Conservation (phyloP, 2,329 filamentous ascomycete genomes). For the Erysiphe neolycopersici region DNA sequence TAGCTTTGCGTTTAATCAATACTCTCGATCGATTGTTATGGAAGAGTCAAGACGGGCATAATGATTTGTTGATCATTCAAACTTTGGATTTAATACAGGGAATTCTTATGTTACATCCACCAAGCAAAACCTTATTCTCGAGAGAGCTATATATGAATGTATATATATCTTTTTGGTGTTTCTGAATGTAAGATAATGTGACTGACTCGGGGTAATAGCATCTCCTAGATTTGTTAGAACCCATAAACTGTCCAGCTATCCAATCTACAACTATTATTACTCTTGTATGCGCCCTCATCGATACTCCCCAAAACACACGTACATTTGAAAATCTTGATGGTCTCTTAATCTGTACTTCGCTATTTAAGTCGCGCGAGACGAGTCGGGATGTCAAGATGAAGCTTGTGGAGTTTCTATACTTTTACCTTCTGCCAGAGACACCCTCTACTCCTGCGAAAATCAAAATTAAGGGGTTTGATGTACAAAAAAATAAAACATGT, state of each 20-base stretch:
- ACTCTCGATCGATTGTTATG: conserved; percentile 70
- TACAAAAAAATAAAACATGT: conserved; percentile 40
- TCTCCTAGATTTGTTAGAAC: conserved; percentile 80
- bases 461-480: conserved; percentile 20
- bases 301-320: conserved; percentile 65
- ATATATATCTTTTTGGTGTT: conserved; percentile 11
- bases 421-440: conserved; percentile 89
- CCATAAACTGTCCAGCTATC: conserved; percentile 71
- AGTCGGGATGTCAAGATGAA: conserved; percentile 78
- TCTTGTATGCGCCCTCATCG: conserved; percentile 68
- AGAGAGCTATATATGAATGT: conserved; percentile 89
- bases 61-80: conserved; percentile 68
- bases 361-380: conserved; percentile 76
- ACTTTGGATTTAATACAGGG: conserved; percentile 79
- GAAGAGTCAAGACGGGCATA: conserved; percentile 55
- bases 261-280: conserved; percentile 76
- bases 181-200: not conserved
- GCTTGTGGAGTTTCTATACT: conserved; percentile 92
- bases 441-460: conserved; percentile 26
- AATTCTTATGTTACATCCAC: conserved; percentile 63
- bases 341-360: conserved; percentile 65
- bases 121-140: conserved; percentile 64
- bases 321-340: conserved; percentile 84
- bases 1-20: conserved; percentile 59
- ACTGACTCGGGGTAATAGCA: conserved; percentile 22